phyloP scores from a whole-genome alignment of 805 yeast genomes.

The Wickerhamiella slavikovae region DNA sequence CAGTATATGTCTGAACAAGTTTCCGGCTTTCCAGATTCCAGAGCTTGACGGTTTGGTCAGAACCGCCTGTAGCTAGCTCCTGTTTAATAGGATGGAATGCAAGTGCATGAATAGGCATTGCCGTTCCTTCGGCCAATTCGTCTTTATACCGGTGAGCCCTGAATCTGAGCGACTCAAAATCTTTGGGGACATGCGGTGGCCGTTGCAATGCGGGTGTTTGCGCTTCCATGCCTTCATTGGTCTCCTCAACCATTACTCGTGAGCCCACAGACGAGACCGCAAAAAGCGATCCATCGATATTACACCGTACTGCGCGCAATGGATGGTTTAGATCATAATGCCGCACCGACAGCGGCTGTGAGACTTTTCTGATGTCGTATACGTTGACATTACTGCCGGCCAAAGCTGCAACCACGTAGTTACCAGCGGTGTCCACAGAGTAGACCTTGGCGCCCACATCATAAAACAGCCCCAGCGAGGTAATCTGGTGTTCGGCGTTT shows the following conservation, averaged over 20 bases:
- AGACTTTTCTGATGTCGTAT: slow-evolving; percentile 29
- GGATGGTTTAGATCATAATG: slow-evolving; percentile 3
- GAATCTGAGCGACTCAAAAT: too few relatives aligned
- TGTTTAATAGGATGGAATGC: slow-evolving; percentile 18
- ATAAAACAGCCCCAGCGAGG: slow-evolving; percentile 4
- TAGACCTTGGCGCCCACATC: slow-evolving; percentile 27
- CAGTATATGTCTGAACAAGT: neutral
- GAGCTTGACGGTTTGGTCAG: slow-evolving; percentile 27
- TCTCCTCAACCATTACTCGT: slow-evolving; percentile 1
- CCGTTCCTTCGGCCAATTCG: too few relatives aligned
- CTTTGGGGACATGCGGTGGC: slow-evolving; percentile 1
- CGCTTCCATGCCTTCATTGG: too few relatives aligned
- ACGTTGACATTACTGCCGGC: slow-evolving; percentile 29
- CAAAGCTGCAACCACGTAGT: slow-evolving; percentile 29
- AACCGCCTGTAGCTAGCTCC: slow-evolving; percentile 27
- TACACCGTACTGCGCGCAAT: slow-evolving; percentile 1
- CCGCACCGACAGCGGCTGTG: slow-evolving; percentile 25
- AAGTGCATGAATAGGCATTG: slow-evolving; percentile 27
- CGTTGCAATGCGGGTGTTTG: slow-evolving; percentile 1
- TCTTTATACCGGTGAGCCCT: slow-evolving; percentile 22
- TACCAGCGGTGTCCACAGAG: slow-evolving; percentile 31
- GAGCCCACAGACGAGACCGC: slow-evolving; percentile 1
- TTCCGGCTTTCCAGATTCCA: slow-evolving; percentile 22
- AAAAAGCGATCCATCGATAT: neutral
- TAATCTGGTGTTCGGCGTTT: too few relatives aligned